Base-by-base conservation (phyloP, 1,284 basidiomycete genomes). In the Coniferiporia sulphurascens region DNA sequence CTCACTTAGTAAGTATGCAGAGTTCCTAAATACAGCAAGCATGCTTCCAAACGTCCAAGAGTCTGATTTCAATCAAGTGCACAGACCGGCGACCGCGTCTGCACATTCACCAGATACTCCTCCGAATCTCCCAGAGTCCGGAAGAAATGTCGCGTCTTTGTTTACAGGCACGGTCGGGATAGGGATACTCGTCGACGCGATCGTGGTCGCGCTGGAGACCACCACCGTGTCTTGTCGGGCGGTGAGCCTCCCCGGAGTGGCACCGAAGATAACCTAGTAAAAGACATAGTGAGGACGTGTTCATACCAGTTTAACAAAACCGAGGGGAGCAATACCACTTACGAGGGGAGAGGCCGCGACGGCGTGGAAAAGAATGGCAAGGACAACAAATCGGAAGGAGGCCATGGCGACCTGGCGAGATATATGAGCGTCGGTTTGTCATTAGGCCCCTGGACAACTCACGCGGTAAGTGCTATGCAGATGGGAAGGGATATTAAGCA, bases 21-120 rank as follows among this genome's bases (percentile, higher is more conserved):
- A 41, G 38, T 41, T 15, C 38, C 3, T 41, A 2, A 41, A 8
- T 15, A 12, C 38, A 12, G 15, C 38, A 41, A 15, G 15, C 38
- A 41, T 41, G 38, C 38, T 41, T 41, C 38, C 15, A 8, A 41
- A 10, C 38, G 7, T 8, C 38, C 38, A 41, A 46, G 44, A 27
- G 27, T 27, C 27, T 27, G 5, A 27, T 27, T 27, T 27, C 44
- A 19, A 17, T 21, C 19, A 46, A 21, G 44, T 1, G 27, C 57
- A 58, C 21, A 58, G 34, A 10, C 50, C 50, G 6, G 19, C 50
- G 36, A 58, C 44, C 13, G 44, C 57, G 27, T 58, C 51, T 12
- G 38, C 32, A 27, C 57, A 58, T 36, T 53, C 57, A 19, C 17
- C 43, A 3, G n/a, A 21, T 13, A 51, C 41, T 17, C 43, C 43